Evolutionary conservation across 2,329 filamentous ascomycete species (phyloP).

Genomic region (Chaetomiaceae sp.): DNA sequence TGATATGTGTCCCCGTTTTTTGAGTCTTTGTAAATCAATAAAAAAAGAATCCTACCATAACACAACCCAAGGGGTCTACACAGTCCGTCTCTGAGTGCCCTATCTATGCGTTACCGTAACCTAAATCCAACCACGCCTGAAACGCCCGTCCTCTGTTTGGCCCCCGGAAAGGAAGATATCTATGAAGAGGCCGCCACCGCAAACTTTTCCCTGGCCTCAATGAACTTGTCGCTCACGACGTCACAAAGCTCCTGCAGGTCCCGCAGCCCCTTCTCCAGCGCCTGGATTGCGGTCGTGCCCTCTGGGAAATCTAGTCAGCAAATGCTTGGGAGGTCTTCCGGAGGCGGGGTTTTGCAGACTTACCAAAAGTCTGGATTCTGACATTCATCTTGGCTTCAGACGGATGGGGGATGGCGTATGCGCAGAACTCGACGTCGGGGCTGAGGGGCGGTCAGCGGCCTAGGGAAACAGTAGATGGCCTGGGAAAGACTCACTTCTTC

Average conservation of each 20-base stretch:
- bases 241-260: conserved; percentile 92
- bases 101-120: conserved; percentile 17
- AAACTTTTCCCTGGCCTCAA: conserved; percentile 60
- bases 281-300: conserved; percentile 73
- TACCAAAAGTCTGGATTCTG: conserved; percentile 94
- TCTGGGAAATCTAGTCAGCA: conserved; percentile 45
- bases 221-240: conserved; percentile 88
- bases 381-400: conserved; percentile 96
- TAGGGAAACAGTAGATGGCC: neutral
- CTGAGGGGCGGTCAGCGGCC: conserved; percentile 43
- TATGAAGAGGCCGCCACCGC: conserved; percentile 19
- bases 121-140: conserved; percentile 19
- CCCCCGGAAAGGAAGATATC: neutral
- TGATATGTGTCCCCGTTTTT: conserved; percentile 19
- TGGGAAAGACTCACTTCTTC: conserved; percentile 73
- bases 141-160: conserved; percentile 22
- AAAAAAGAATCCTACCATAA: conserved; percentile 7
- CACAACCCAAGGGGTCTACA: neutral
- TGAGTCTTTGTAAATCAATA: conserved; percentile 16
- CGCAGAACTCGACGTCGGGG: conserved; percentile 95
- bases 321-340: neutral
- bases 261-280: conserved; percentile 81
- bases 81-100: neutral
- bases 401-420: conserved; percentile 95
- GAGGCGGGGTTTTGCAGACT: conserved; percentile 29